phyloP scores from a whole-genome alignment of 176 grass and related monocot species.

The Zea luxurians region DNA sequence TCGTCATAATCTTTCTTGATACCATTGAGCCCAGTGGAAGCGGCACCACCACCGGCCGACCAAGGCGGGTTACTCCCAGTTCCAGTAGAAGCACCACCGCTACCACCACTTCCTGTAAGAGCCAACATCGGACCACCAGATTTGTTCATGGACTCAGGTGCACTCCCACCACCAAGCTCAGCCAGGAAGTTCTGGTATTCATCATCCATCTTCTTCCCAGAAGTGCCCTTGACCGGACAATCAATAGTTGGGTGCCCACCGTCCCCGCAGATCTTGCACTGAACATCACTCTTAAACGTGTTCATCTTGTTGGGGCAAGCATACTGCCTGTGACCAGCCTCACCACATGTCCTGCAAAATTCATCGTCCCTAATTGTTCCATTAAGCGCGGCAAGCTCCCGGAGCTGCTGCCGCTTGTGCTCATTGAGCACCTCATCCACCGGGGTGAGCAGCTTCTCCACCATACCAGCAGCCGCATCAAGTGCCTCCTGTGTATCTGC shows the following conservation, averaged over 20 bases:
- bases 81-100: slow-evolving; percentile 9
- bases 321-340: slow-evolving; percentile 85
- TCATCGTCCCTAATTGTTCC: slow-evolving; percentile 97
- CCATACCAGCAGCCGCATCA: slow-evolving; percentile 85
- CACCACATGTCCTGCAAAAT: slow-evolving; percentile 86
- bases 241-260: slow-evolving; percentile 95
- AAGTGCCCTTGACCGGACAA: slow-evolving; percentile 82
- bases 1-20: slow-evolving; percentile 89
- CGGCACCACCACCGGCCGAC: slow-evolving; percentile 37
- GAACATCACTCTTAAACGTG: slow-evolving; percentile 88
- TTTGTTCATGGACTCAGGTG: slow-evolving; percentile 79
- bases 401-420: slow-evolving; percentile 95
- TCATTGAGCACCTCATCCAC: slow-evolving; percentile 96
- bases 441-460: slow-evolving; percentile 90
- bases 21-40: slow-evolving; percentile 38
- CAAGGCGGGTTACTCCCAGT: slow-evolving; percentile 58
- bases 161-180: slow-evolving; percentile 89
- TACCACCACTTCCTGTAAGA: slow-evolving; percentile 43
- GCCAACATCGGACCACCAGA: slow-evolving; percentile 60
- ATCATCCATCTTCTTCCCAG: slow-evolving; percentile 96
- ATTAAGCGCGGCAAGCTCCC: slow-evolving; percentile 81
- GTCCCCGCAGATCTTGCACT: slow-evolving; percentile 92
- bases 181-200: slow-evolving; percentile 97
- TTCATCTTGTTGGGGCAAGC: slow-evolving; percentile 65
- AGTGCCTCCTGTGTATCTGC: slow-evolving; percentile 79